Evolutionary conservation across 2,329 filamentous ascomycete species (phyloP).

Genomic region (Clonostachys rosea): DNA sequence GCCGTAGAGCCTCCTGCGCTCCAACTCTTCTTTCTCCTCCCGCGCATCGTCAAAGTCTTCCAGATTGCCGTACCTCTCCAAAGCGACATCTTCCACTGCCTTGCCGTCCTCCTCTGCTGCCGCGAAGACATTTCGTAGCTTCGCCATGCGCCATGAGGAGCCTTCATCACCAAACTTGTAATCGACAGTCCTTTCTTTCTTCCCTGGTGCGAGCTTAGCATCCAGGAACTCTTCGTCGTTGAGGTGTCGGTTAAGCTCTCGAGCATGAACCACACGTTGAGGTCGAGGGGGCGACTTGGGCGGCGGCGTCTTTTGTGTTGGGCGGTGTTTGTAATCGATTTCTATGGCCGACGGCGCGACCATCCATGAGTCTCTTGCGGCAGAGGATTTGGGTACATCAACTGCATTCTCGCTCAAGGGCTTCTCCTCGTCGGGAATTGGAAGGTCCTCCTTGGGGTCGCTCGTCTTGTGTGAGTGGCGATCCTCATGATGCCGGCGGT

Average conservation of each 20-base stretch:
- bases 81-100: slow-evolving; percentile 75
- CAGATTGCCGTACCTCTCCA: slow-evolving; percentile 76
- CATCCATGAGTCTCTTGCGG: slow-evolving; percentile 91
- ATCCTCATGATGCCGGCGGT: slow-evolving; percentile 12
- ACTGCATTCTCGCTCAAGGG: slow-evolving; percentile 15
- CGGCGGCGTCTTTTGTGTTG: slow-evolving; percentile 43
- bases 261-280: slow-evolving; percentile 68
- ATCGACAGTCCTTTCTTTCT: slow-evolving; percentile 45
- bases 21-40: slow-evolving; percentile 89
- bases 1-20: slow-evolving; percentile 78
- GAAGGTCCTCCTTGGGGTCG: slow-evolving; percentile 45
- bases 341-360: slow-evolving; percentile 76
- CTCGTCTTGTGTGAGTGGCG: slow-evolving; percentile 25
- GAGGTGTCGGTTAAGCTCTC: slow-evolving; percentile 69
- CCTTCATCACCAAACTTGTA: slow-evolving; percentile 89
- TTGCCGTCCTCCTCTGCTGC: slow-evolving; percentile 69
- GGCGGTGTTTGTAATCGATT: slow-evolving; percentile 74
- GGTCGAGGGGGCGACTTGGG: slow-evolving; percentile 59
- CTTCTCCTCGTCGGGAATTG: slow-evolving; percentile 45
- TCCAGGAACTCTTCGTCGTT: slow-evolving; percentile 52
- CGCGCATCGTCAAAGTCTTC: slow-evolving; percentile 86
- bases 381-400: slow-evolving; percentile 11
- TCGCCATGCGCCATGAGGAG: slow-evolving; percentile 95
- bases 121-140: slow-evolving; percentile 79
- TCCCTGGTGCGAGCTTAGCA: slow-evolving; percentile 16